Percentiles rank a stretch among this genome's conserved stretches.
These are phyloP conservation scores for Xylaria telfairii DNA, from an alignment of 495 filamentous ascomycete species.

Conservation along the genomic window DNA sequence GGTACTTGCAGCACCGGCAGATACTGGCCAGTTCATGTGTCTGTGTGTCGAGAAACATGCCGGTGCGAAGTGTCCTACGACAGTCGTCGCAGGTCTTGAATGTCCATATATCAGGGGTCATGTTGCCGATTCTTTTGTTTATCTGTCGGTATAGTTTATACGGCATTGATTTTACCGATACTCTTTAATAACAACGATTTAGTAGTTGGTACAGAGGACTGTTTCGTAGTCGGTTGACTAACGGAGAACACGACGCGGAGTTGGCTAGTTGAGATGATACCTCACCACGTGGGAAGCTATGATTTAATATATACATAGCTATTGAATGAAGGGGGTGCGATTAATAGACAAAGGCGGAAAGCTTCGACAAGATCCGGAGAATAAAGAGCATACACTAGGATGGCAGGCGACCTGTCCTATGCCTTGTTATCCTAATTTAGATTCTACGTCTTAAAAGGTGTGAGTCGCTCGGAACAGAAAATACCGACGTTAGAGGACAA, in stretches of 20 bases:
- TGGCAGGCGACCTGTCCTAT: neutral
- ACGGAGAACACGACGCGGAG: neutral
- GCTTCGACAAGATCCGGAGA: neutral
- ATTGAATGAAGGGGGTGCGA: neutral
- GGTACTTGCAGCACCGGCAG: conserved; percentile 17
- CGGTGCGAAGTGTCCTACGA: conserved; percentile 7
- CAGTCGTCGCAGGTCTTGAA: conserved; percentile 16
- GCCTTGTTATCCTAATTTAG: neutral
- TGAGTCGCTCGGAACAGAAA: neutral
- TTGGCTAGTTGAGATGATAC: neutral
- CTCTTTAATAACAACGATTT: neutral
- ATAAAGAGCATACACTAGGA: neutral
- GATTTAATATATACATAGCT: neutral
- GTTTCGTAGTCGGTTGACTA: neutral
- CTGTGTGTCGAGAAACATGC: conserved; percentile 6
- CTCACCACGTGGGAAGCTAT: neutral
- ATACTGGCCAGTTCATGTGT: neutral
- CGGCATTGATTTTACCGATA: neutral
- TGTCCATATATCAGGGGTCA: neutral
- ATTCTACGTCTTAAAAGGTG: no score
- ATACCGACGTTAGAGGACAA: neutral
- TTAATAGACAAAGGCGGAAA: neutral
- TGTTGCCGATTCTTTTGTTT: neutral
- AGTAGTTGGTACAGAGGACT: neutral
- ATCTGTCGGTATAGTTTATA: neutral